Evolutionary conservation across 345 rosid genomes (phyloP).

Genomic region (Odontarrhena argentea): DNA sequence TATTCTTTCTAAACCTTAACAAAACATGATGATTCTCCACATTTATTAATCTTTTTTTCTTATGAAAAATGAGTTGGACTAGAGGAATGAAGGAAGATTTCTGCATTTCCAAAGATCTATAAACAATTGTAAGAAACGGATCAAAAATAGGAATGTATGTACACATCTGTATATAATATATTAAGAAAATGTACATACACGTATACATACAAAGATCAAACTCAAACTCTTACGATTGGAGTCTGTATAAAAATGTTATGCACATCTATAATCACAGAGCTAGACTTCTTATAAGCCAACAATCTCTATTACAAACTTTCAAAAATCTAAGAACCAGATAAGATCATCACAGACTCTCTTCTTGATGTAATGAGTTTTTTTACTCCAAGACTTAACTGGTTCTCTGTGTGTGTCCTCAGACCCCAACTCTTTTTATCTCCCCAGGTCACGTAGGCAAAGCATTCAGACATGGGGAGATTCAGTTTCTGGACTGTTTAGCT

Average conservation of each 20-base stretch:
- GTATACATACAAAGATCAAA: conserved; percentile 21
- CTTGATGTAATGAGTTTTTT: conserved; percentile 14
- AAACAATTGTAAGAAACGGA: not conserved
- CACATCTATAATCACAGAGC: conserved; percentile 32
- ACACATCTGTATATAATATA: conserved; percentile 31
- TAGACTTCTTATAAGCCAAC: conserved; percentile 33
- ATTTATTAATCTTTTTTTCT: too few relatives aligned
- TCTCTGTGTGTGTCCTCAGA: conserved; percentile 1
- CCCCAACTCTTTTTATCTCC: not conserved
- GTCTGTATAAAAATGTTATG: conserved; percentile 28
- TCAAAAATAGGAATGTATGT: not conserved
- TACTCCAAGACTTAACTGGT: conserved; percentile 17
- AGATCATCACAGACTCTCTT: conserved; percentile 23
- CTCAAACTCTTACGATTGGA: conserved; percentile 3
- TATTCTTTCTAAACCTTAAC: not conserved
- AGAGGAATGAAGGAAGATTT: too few relatives aligned
- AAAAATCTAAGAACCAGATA: conserved; percentile 34
- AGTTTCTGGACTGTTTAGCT: conserved; percentile 35
- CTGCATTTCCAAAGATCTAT: not conserved
- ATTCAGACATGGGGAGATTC: conserved; percentile 7
- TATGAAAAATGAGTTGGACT: too few relatives aligned
- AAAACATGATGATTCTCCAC: not conserved
- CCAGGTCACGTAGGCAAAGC: not conserved
- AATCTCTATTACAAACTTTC: conserved; percentile 19
- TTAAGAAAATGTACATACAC: conserved; percentile 30